These are phyloP conservation scores for Microthlaspi erraticum DNA, from an alignment of 345 rosid species.

Conservation along the genomic window DNA sequence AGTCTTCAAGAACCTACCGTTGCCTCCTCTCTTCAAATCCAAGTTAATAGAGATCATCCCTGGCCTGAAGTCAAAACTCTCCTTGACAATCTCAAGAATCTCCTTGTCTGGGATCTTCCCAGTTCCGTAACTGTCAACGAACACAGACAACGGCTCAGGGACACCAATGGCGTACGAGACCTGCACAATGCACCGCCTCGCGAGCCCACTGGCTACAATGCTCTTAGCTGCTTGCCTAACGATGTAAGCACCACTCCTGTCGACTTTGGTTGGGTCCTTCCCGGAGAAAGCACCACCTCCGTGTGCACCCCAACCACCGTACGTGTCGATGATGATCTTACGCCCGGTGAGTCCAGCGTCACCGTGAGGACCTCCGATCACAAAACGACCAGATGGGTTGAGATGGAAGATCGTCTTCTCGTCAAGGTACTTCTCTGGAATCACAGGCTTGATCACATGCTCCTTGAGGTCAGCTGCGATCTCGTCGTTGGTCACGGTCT, in stretches of 20 bases:
- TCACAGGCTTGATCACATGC: constrained; percentile 74
- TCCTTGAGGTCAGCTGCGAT: constrained; percentile 53
- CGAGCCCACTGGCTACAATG: constrained; percentile 47
- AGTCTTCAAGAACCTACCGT: constrained; percentile 55
- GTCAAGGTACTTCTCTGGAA: constrained; percentile 75
- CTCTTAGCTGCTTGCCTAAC: constrained; percentile 59
- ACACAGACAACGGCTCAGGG: constrained; percentile 52
- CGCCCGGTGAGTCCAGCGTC: constrained; percentile 88
- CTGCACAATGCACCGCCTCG: constrained; percentile 48
- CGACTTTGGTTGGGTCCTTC: constrained; percentile 81
- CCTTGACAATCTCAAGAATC: constrained; percentile 49
- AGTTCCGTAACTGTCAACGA: constrained; percentile 47
- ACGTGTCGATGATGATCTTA: constrained; percentile 81
- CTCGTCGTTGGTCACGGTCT: constrained; percentile 51
- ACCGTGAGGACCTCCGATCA: constrained; percentile 82
- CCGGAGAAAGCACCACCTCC: constrained; percentile 90
- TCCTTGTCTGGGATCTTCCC: constrained; percentile 51
- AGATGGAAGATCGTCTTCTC: constrained; percentile 89
- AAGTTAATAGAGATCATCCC: constrained; percentile 51
- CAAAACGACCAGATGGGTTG: constrained; percentile 82
- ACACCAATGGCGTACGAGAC: constrained; percentile 52
- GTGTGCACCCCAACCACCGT: constrained; percentile 85
- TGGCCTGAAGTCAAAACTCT: constrained; percentile 51
- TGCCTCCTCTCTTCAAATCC: constrained; percentile 52
- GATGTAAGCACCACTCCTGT: constrained; percentile 79